These are phyloP conservation scores for Butyriboletus loyo DNA, from an alignment of 768 basidiomycete species.

Conservation along the genomic window DNA sequence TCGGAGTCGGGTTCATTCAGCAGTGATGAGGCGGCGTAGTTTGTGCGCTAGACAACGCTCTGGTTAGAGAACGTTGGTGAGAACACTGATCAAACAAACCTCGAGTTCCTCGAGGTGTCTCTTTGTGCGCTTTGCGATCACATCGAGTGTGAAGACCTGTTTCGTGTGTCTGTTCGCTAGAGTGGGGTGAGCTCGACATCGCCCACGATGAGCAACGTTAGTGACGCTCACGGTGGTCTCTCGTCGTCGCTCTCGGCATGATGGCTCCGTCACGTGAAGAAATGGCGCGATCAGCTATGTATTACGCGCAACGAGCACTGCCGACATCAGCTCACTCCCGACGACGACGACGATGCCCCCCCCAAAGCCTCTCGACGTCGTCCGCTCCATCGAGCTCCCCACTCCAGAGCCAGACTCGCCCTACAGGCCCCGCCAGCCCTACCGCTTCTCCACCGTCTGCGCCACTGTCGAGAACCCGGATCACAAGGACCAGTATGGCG, in stretches of 20 bases:
- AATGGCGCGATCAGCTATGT: slow-evolving; percentile 16
- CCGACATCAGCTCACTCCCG: background rate
- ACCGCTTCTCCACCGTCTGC: slow-evolving; percentile 87
- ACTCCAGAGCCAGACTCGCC: slow-evolving; percentile 85
- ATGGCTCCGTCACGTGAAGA: slow-evolving; percentile 15
- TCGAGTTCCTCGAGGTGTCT: slow-evolving; percentile 84
- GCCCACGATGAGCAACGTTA: background rate
- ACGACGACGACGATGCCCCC: slow-evolving; percentile 10
- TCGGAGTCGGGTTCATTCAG: slow-evolving; percentile 33
- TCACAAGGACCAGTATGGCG: slow-evolving; percentile 94
- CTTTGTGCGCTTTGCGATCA: slow-evolving; percentile 72
- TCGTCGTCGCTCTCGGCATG: slow-evolving; percentile 25
- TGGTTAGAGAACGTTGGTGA: background rate
- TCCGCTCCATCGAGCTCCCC: slow-evolving; percentile 52
- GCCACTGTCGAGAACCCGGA: slow-evolving; percentile 89
- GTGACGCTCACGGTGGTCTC: slow-evolving; percentile 32
- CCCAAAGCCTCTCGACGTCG: slow-evolving; percentile 7
- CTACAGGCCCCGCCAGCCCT: slow-evolving; percentile 61
- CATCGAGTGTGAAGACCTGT: slow-evolving; percentile 53
- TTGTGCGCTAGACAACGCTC: slow-evolving; percentile 56
- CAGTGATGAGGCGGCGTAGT: slow-evolving; percentile 56
- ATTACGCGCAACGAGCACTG: no score
- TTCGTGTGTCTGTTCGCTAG: slow-evolving; percentile 45
- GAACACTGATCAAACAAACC: slow-evolving; percentile 37
- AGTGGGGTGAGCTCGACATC: slow-evolving; percentile 7